A percentile compares a stretch with the other conserved stretches of the same genome.
Conservation (phyloP, 148 eudicot species). For the Fallopia convolvulus region DNA sequence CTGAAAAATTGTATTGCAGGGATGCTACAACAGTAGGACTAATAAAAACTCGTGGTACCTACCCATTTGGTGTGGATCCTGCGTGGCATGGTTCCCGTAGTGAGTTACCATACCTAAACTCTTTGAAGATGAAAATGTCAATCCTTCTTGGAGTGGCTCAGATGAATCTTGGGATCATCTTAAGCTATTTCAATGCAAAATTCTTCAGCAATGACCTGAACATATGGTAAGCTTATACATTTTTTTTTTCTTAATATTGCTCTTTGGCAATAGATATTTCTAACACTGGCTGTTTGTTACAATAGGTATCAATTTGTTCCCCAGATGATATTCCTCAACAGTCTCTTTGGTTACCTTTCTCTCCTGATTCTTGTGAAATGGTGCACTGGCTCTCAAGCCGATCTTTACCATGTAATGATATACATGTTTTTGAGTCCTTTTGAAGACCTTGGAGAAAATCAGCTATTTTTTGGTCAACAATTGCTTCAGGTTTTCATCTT, state of each 20-base stretch:
- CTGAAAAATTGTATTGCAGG: slow-evolving; percentile 31
- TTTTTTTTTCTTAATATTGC: background rate
- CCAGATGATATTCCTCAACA: slow-evolving; percentile 80
- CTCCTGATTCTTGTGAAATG: slow-evolving; percentile 78
- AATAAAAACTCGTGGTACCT: slow-evolving; percentile 62
- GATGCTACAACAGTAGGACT: slow-evolving; percentile 66
- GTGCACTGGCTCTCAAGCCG: slow-evolving; percentile 90
- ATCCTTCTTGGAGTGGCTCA: slow-evolving; percentile 77
- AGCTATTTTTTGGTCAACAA: slow-evolving; percentile 74
- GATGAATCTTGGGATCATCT: slow-evolving; percentile 79
- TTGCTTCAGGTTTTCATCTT: slow-evolving; percentile 48
- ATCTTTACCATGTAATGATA: slow-evolving; percentile 80
- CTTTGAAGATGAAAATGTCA: slow-evolving; percentile 95
- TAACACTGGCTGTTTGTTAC: slow-evolving; percentile 13
- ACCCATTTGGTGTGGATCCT: slow-evolving; percentile 93
- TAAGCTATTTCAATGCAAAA: slow-evolving; percentile 69
- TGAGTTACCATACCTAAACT: slow-evolving; percentile 80
- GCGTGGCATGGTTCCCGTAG: slow-evolving; percentile 89
- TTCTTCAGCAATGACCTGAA: slow-evolving; percentile 60
- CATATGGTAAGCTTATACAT: slow-evolving; percentile 44
- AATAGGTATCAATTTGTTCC: slow-evolving; percentile 82
- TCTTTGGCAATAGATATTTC: background rate
- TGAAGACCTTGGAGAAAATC: slow-evolving; percentile 81
- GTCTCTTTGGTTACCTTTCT: slow-evolving; percentile 82
- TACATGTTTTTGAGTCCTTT: slow-evolving; percentile 92